Base-by-base conservation (phyloP, 169 alveolate genomes). In the Plasmodium blacklocki region DNA sequence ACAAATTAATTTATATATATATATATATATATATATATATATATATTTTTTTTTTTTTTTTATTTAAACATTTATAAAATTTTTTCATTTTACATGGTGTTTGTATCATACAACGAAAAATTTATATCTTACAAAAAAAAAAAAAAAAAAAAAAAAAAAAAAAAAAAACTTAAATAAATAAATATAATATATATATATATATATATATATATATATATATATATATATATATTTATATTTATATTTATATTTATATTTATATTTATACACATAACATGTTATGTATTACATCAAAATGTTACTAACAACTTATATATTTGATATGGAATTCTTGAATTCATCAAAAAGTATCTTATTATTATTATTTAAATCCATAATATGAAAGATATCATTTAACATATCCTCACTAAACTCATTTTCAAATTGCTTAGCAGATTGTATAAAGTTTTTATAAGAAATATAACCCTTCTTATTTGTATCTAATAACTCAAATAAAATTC, bases 391-490 rank as follows among this genome's bases (percentile, higher is more conserved):
- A 43, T 45, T 67, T 12, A 83, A 49, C 5, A 72, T 67, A 14
- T 83, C 85, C 49, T 83, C 91, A 15, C 39, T 19, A 60, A 83
- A 83, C 29, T 83, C 91, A 19, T 83, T 68, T 18, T 83, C 91
- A 58, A 83, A 83, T 43, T 83, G 85, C 18, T 83, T 83, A 18
- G 91, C 91, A 54, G 91, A 67, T 4, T 83, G 73, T 1, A 83
- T 56, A 29, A 83, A 83, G 39, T 49, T 23, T 50, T 60, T 83
- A 43, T 9, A 56, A 18, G 91, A 29, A 68, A 83, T 63, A 60
- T 45, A 83, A 5, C 91, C 91, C 50, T 62, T 68, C 19, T 68
- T 68, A 62, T 72, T 68, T 18, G 73, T 21, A 18, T 83, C 91
- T 15, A 83, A 18, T 12, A 83, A 29, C 11, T 83, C 71, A 60